A percentile compares a stretch with the other conserved stretches of the same genome.
phyloP scores from a whole-genome alignment of 495 filamentous ascomycete genomes.

The Lasiosphaeriaceae sp. region DNA sequence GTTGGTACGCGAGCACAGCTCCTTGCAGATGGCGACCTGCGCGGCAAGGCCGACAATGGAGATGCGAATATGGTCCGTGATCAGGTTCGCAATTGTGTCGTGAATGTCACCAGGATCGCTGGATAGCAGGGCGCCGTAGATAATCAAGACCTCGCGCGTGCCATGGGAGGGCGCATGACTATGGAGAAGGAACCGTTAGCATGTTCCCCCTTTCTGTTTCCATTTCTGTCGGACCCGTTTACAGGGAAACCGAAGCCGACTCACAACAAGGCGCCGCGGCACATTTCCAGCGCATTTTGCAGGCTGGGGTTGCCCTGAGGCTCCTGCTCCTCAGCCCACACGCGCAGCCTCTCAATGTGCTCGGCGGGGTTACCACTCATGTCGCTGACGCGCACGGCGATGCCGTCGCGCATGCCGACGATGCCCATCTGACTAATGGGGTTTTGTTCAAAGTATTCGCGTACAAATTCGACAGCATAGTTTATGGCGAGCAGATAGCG shows the following conservation, averaged over 20 bases:
- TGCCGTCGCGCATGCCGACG: constrained; percentile 84
- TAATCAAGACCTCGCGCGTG: constrained; percentile 84
- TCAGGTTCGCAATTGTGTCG: constrained; percentile 72
- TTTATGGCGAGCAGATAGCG: constrained; percentile 77
- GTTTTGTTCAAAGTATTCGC: constrained; percentile 97
- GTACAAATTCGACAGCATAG: constrained; percentile 83
- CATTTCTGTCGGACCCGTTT: no score
- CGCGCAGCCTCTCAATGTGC: constrained; percentile 71
- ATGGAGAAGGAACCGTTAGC: constrained; percentile 5
- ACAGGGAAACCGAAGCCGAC: constrained; percentile 18
- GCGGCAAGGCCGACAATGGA: constrained; percentile 85
- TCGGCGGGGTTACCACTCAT: constrained; percentile 88
- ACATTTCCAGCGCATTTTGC: constrained; percentile 95
- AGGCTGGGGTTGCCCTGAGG: constrained; percentile 85
- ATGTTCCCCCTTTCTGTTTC: no score
- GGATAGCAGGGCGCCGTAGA: constrained; percentile 86
- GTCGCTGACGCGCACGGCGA: constrained; percentile 80
- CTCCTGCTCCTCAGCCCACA: constrained; percentile 67
- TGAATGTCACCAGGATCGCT: constrained; percentile 95
- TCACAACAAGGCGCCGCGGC: constrained; percentile 78
- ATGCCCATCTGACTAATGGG: constrained; percentile 95
- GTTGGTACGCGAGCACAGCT: constrained; percentile 84
- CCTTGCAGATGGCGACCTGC: constrained; percentile 85
- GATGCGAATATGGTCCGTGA: constrained; percentile 78
- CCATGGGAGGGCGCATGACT: constrained; percentile 90